Evolutionary conservation across 345 rosid species (phyloP).

Genomic region (Arabidopsis suecica): DNA sequence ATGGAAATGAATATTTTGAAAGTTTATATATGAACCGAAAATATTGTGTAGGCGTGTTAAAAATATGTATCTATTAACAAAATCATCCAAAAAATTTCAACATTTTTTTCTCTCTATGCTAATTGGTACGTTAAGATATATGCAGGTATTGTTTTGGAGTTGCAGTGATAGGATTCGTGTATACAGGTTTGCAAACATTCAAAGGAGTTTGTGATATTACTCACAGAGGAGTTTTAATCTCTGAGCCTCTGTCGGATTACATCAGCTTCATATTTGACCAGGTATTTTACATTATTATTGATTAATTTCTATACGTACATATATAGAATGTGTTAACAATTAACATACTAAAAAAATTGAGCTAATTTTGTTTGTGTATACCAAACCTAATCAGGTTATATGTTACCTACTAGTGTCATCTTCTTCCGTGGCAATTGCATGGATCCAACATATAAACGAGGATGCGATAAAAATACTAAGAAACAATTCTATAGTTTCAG

Average conservation of each 20-base stretch:
- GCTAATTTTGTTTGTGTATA: not conserved
- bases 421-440: slow-evolving; percentile 58
- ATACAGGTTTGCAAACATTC: slow-evolving; percentile 69
- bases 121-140: too few species aligned
- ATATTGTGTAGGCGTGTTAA: not conserved
- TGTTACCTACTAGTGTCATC: slow-evolving; percentile 74
- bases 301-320: not conserved
- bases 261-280: slow-evolving; percentile 71
- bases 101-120: too few species aligned
- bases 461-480: slow-evolving; percentile 43
- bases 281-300: slow-evolving; percentile 41
- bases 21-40: not conserved
- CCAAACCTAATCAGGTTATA: slow-evolving; percentile 49
- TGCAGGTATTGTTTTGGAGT: slow-evolving; percentile 71
- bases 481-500: slow-evolving; percentile 53
- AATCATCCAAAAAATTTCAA: too few species aligned
- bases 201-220: slow-evolving; percentile 74
- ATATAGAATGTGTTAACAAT: not conserved
- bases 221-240: slow-evolving; percentile 64
- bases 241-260: slow-evolving; percentile 70
- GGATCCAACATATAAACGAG: slow-evolving; percentile 45
- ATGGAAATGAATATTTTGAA: not conserved
- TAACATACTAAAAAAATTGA: not conserved
- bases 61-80: not conserved
- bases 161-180: slow-evolving; percentile 53